A percentile compares a stretch with the other conserved stretches of the same genome.
Conservation (phyloP, 2,329 filamentous ascomycete species). For the Aspergillus pseudotamarii region DNA sequence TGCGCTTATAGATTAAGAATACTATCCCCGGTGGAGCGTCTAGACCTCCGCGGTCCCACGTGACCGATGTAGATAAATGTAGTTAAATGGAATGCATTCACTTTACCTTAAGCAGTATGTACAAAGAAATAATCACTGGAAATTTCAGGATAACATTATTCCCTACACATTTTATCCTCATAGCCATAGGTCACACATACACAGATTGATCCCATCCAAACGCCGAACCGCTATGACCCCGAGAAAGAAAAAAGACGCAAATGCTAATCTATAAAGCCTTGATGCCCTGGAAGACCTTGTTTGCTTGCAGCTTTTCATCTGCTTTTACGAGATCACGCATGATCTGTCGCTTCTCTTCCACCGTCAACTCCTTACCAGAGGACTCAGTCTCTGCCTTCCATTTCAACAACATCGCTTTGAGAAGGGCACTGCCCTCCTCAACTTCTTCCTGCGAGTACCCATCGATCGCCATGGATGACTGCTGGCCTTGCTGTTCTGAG, state of each 20-base stretch:
- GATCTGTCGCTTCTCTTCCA: constrained; percentile 74
- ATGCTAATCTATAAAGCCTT: constrained; percentile 42
- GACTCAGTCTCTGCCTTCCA: constrained; percentile 81
- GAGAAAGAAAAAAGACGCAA: neutral
- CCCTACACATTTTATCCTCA: neutral
- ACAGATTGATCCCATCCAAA: neutral
- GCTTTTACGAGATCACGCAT: constrained; percentile 78
- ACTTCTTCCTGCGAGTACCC: constrained; percentile 80
- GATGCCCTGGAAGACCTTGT: constrained; percentile 56
- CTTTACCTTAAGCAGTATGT: neutral
- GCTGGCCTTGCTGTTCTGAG: constrained; percentile 49
- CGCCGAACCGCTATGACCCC: constrained; percentile 10
- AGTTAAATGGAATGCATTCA: neutral
- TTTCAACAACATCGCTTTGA: constrained; percentile 78
- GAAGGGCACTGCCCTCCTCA: constrained; percentile 79
- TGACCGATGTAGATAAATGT: constrained; percentile 9
- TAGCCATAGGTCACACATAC: neutral
- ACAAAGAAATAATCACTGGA: neutral
- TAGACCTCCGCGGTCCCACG: constrained; percentile 15
- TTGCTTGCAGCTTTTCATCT: constrained; percentile 66
- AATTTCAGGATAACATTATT: neutral
- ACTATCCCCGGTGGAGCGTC: constrained; percentile 9
- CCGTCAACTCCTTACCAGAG: constrained; percentile 60
- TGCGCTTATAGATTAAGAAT: neutral
- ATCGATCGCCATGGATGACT: constrained; percentile 34